Evolutionary conservation across 306 rosid species (phyloP).

Genomic region (Acmispon strigosus): DNA sequence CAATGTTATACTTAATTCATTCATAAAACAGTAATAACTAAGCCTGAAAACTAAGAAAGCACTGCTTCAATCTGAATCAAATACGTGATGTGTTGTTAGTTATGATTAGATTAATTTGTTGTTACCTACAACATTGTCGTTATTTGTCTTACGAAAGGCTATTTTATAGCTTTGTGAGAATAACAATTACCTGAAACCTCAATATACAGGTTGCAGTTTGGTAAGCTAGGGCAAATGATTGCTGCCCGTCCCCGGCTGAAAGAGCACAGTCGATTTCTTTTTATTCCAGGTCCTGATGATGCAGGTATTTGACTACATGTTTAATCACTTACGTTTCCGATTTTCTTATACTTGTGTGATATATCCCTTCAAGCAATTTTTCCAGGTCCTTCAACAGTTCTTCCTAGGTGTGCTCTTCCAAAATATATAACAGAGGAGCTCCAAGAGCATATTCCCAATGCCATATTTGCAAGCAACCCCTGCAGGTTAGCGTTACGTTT

Average conservation of each 20-base stretch:
- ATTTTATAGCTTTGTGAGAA: neutral
- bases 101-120: neutral
- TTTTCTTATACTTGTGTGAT: neutral
- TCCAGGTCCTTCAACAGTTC: slow-evolving; percentile 71
- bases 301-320: slow-evolving; percentile 50
- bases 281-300: slow-evolving; percentile 96
- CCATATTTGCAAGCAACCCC: slow-evolving; percentile 85
- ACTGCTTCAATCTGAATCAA: neutral
- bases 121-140: neutral
- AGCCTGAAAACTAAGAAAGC: slow-evolving; percentile 7
- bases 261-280: slow-evolving; percentile 69
- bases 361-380: slow-evolving; percentile 7
- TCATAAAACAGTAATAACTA: neutral
- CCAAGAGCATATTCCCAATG: slow-evolving; percentile 64
- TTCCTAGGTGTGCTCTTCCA: slow-evolving; percentile 76
- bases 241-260: slow-evolving; percentile 61
- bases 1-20: neutral
- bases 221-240: slow-evolving; percentile 72
- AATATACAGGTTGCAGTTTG: slow-evolving; percentile 66
- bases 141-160: neutral
- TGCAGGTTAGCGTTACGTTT: slow-evolving; percentile 60
- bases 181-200: slow-evolving; percentile 11
- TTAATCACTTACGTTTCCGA: neutral
- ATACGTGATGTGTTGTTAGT: neutral
- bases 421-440: slow-evolving; percentile 82